Base-by-base conservation (phyloP, 805 yeast species). In the Komagataella ulmi region DNA sequence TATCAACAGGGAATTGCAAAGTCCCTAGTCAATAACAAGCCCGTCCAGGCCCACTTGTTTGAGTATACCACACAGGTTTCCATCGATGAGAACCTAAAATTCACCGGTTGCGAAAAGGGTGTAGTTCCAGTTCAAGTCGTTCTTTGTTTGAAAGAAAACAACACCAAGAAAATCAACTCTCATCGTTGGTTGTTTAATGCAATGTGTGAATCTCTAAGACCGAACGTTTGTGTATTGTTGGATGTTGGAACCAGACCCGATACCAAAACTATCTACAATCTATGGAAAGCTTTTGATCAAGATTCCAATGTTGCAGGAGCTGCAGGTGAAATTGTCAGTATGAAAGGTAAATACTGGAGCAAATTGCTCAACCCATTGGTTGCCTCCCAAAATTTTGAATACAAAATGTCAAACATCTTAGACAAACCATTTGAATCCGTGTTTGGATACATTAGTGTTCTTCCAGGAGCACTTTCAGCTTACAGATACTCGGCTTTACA, bases 191-290 rank as follows among this genome's bases (percentile, higher is more conserved):
- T 95, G 52, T 89, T 93, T 67, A 90, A 93, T 62, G 97, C 96
- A 1, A 80, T 93, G 55, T 89, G 97, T 65, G 97, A 97, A 1
- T 76, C 83, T 17, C 70, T 95, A 56, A 87, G 90, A 59, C 99
- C 99, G 12, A 90, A 88, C 58, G 95, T 91, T 14, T 82, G 91
- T 52, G 80, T 88, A 6, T 68, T 93, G 54, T 75, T 93, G 49
- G 99, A 93, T 72, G 99, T 93, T n/a, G 99, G 99, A 55, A 93
- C 99, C 0, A 81, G 84, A 60, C 95, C 98, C n/a, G 89, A 88
- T 56, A 77, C 79, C 48, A 81, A 85, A 51, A 91, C 98, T 0
- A 73, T 91, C 23, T 95, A 93, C 62, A 93, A 91, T 59, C 72
- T 93, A 54, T 93, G 99, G 99, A 93, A 93, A 66, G 95, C 97